Evolutionary conservation across 164 flowering plant genomes (phyloP).

Genomic region (Annona squamosa): DNA sequence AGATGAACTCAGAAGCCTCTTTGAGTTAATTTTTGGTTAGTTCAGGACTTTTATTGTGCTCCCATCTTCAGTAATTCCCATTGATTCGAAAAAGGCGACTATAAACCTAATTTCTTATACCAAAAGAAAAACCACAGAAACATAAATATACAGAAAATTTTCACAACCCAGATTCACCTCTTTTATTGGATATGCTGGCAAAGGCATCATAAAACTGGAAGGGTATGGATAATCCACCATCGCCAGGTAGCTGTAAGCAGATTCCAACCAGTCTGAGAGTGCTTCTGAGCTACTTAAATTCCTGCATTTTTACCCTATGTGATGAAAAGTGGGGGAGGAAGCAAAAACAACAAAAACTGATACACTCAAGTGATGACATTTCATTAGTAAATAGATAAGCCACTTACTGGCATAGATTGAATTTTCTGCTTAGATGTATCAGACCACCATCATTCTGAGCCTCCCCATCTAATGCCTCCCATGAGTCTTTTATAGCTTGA

Average conservation of each 20-base stretch:
- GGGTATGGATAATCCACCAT: slow-evolving; percentile 90
- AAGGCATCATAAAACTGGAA: slow-evolving; percentile 69
- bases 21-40: background rate
- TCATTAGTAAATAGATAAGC: background rate
- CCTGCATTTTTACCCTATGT: slow-evolving; percentile 30
- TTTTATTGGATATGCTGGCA: slow-evolving; percentile 82
- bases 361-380: background rate
- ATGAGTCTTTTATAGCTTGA: slow-evolving; percentile 65
- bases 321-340: background rate
- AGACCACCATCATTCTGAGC: slow-evolving; percentile 54
- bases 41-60: background rate
- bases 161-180: slow-evolving; percentile 42
- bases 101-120: background rate
- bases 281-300: slow-evolving; percentile 41
- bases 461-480: slow-evolving; percentile 44
- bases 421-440: slow-evolving; percentile 41
- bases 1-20: background rate
- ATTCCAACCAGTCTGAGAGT: slow-evolving; percentile 60
- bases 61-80: background rate
- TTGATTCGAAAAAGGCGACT: background rate
- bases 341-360: background rate
- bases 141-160: background rate
- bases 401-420: slow-evolving; percentile 61
- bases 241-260: slow-evolving; percentile 85
- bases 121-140: background rate